Base-by-base conservation (phyloP, 148 eudicot genomes). In the Camellia sinensis region DNA sequence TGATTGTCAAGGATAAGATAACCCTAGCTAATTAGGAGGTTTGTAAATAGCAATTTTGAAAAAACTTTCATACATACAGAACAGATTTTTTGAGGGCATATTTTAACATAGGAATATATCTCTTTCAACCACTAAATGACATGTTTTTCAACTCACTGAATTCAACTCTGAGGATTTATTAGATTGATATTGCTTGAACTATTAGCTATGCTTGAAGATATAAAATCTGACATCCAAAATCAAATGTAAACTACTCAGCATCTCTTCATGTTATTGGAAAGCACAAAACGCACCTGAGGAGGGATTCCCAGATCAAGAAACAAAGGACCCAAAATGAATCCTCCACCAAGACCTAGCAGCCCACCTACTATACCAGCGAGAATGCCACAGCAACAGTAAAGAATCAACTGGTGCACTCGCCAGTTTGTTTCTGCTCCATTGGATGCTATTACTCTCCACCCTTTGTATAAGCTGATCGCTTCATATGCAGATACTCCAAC, bases 281-380 rank as follows among this genome's bases (percentile, higher is more conserved):
- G 43, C 13, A 44, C 37, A 48, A 52, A 40, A 11, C 22, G 76
- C 57, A 88, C 97, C 91, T 92, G 91, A 74, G 97, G 97, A 73
- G 90, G 91, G 70, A 90, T 84, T 78, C 93, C 92, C 45, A 92
- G 78, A 77, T 90, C 92, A 12, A 92, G 79, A 78, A 90, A 89
- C 53, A 92, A 73, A 29, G 97, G 92, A 11, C 91, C 97, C 52
- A 92, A 17, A 67, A 92, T 87, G 46, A 89, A 83, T 62, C 93
- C 97, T 46, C 97, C 97, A 7, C 97, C 97, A 29, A 92, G 90
- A 65, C 97, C 97, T 62, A 92, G 89, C 48, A 90, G 78, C n/a
- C 97, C 96, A 43, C 97, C 97, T 7, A 92, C 87, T 44, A 89
- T 69, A 45, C 96, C 97, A 78, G 92, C 93, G 22, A 77, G 50